A percentile compares a stretch with the other conserved stretches of the same genome.
Conservation (phyloP, 2,329 filamentous ascomycete genomes). For the Hymenoscyphus scutula region DNA sequence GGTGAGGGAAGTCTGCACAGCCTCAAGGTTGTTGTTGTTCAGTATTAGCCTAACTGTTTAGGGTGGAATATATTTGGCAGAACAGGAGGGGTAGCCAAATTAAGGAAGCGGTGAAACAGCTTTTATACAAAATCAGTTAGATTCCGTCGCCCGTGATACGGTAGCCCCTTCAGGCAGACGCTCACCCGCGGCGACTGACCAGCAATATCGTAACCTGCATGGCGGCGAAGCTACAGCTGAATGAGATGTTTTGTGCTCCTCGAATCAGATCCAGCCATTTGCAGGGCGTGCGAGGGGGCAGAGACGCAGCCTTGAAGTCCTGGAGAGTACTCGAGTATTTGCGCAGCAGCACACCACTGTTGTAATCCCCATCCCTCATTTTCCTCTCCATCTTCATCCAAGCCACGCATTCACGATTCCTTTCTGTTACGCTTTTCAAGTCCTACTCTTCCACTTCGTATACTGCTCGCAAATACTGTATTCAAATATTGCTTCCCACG, state of each 20-base stretch:
- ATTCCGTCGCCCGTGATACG: too few species aligned
- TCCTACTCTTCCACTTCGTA: not conserved
- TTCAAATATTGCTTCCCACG: not conserved
- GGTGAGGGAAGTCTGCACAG: too few species aligned
- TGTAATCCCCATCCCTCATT: not conserved
- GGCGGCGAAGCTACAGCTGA: not conserved
- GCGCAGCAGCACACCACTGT: not conserved
- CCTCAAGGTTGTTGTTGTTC: too few species aligned
- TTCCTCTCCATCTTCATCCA: not conserved
- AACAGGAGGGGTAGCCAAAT: too few species aligned
- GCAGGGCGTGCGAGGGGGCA: not conserved
- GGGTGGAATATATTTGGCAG: too few species aligned
- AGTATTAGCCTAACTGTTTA: too few species aligned
- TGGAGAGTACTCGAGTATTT: not conserved
- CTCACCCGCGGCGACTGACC: too few species aligned
- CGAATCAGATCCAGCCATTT: conserved; percentile 2
- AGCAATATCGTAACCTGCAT: not conserved
- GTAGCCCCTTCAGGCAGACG: too few species aligned
- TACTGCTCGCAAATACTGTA: not conserved
- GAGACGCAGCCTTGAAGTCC: not conserved
- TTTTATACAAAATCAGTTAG: too few species aligned
- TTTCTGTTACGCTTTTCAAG: not conserved
- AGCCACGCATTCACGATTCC: not conserved
- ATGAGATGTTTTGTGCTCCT: not conserved
- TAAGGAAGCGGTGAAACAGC: too few species aligned